phyloP scores from a whole-genome alignment of 2,329 filamentous ascomycete genomes.

The Colletotrichum zoysiae region DNA sequence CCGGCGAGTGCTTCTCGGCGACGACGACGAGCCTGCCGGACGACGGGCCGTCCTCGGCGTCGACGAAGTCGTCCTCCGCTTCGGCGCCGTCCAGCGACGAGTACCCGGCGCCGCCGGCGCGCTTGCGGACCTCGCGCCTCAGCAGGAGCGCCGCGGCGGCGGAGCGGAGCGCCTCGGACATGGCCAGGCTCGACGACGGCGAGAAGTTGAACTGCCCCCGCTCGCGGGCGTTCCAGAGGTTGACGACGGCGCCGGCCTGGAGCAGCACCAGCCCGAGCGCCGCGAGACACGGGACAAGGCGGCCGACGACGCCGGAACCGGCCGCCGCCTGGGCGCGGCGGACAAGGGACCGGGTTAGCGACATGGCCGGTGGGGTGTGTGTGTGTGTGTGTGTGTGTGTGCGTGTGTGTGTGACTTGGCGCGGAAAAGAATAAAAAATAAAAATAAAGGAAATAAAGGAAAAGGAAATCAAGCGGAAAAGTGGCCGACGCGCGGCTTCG shows the following conservation, averaged over 20 bases:
- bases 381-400: too few species aligned
- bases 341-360: slow-evolving; percentile 4
- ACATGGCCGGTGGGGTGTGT: slow-evolving; percentile 16
- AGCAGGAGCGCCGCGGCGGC: slow-evolving; percentile 48
- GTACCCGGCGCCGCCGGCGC: slow-evolving; percentile 33
- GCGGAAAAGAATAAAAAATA: too few species aligned
- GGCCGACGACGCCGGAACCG: slow-evolving; percentile 34
- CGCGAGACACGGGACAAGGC: slow-evolving; percentile 44
- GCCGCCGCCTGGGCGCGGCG: slow-evolving; percentile 28
- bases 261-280: slow-evolving; percentile 51
- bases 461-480: not conserved
- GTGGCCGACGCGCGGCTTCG: not conserved
- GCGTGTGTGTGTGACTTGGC: too few species aligned
- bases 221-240: slow-evolving; percentile 48
- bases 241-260: slow-evolving; percentile 50
- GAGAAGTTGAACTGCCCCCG: slow-evolving; percentile 47
- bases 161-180: slow-evolving; percentile 49
- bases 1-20: slow-evolving; percentile 5
- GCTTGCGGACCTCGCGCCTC: slow-evolving; percentile 43
- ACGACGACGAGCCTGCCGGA: not conserved
- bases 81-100: slow-evolving; percentile 31
- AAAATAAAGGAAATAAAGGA: too few species aligned
- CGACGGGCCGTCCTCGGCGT: slow-evolving; percentile 5
- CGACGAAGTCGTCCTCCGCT: slow-evolving; percentile 19
- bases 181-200: slow-evolving; percentile 47